Conservation (phyloP, 139 green algal genomes). For the Picochlorum sp. region DNA sequence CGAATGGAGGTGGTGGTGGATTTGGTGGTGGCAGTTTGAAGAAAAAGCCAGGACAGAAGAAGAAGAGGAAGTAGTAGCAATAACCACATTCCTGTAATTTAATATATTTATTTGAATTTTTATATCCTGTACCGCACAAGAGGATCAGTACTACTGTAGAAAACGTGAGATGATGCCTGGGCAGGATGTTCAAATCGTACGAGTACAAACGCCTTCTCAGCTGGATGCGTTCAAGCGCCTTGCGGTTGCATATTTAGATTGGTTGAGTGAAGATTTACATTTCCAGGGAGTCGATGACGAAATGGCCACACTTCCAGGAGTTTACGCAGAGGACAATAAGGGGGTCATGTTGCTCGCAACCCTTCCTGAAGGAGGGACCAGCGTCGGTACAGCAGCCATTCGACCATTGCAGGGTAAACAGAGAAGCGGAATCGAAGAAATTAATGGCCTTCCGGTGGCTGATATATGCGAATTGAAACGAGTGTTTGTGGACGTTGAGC, state of each 20-base stretch:
- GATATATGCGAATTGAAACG: constrained; percentile 31
- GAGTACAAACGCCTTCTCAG: constrained; percentile 5
- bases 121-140: no score
- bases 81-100: no score
- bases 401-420: constrained; percentile 17
- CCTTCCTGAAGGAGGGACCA: not conserved
- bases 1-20: constrained; percentile 6
- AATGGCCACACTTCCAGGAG: constrained; percentile 23
- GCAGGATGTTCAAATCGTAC: no score
- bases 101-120: no score
- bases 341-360: constrained; percentile 27
- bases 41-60: no score
- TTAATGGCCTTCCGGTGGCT: constrained; percentile 8
- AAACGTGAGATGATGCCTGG: no score
- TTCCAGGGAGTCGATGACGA: constrained; percentile 25
- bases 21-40: no score
- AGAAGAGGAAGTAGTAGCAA: no score
- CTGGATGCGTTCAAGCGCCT: constrained; percentile 14
- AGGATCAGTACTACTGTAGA: no score
- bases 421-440: not conserved
- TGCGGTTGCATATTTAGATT: constrained; percentile 20
- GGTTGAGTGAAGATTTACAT: constrained; percentile 24
- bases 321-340: constrained; percentile 5
- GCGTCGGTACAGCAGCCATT: constrained; percentile 19
- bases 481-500: constrained; percentile 23